Evolutionary conservation across 345 rosid genomes (phyloP).

Genomic region (Lumnitzera racemosa): DNA sequence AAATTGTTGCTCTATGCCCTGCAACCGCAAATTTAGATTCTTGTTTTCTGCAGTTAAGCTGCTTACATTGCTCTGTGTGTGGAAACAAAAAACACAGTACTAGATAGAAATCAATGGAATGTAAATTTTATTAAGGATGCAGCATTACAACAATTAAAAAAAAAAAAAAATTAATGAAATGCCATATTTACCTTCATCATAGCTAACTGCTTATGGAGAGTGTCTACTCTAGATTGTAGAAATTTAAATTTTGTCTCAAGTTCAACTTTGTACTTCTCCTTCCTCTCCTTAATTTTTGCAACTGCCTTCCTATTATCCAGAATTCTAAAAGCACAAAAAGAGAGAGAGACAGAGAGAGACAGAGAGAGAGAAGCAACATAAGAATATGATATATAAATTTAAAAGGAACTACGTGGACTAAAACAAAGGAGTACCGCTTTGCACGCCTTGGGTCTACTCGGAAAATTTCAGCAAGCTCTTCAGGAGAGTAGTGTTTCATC

Average conservation of each 20-base stretch:
- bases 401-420: neutral
- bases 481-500: too few relatives aligned
- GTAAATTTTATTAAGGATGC: too few relatives aligned
- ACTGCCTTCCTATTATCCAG: conserved; percentile 85
- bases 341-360: too few relatives aligned
- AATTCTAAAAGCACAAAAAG: conserved; percentile 32
- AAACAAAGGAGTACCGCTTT: neutral
- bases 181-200: conserved; percentile 46
- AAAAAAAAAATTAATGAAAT: neutral
- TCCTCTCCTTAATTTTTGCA: conserved; percentile 82
- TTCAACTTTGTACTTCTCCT: conserved; percentile 69
- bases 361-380: too few relatives aligned
- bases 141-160: neutral
- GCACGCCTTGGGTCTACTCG: too few relatives aligned
- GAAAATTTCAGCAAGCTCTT: too few relatives aligned
- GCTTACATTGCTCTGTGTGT: conserved; percentile 55
- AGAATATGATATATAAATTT: too few relatives aligned
- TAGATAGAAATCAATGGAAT: too few relatives aligned
- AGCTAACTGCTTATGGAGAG: conserved; percentile 80
- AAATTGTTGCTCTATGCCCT: too few relatives aligned
- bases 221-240: conserved; percentile 71
- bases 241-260: conserved; percentile 79
- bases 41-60: conserved; percentile 41
- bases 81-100: too few relatives aligned
- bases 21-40: too few relatives aligned